Evolutionary conservation across 768 basidiomycete species (phyloP).

Genomic region (Boletus speciosus): DNA sequence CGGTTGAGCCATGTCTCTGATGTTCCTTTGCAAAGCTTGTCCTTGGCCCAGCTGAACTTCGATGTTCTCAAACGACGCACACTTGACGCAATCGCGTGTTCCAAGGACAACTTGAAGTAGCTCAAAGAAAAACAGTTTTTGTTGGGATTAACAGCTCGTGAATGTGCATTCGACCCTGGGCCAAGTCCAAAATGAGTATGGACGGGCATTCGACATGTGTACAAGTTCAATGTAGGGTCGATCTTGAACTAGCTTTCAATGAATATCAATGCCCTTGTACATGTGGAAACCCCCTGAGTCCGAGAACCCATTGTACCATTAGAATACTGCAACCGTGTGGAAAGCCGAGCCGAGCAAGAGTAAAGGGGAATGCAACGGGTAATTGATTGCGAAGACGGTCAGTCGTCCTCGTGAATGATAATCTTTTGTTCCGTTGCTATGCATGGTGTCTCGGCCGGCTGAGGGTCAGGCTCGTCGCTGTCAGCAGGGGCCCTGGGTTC

Average conservation of each 20-base stretch:
- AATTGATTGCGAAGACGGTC: slow-evolving; percentile 2
- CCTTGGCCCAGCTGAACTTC: slow-evolving; percentile 65
- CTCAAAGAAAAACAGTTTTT: slow-evolving; percentile 83
- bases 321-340: neutral
- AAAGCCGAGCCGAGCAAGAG: neutral
- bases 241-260: too few species aligned
- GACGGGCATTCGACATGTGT: too few species aligned
- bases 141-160: too few species aligned
- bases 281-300: too few species aligned
- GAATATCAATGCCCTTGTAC: too few species aligned
- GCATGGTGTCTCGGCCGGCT: slow-evolving; percentile 5
- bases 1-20: slow-evolving; percentile 43
- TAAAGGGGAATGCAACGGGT: neutral
- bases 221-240: too few species aligned
- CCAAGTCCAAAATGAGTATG: too few species aligned
- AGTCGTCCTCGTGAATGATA: slow-evolving; percentile 52
- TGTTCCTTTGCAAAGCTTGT: slow-evolving; percentile 75
- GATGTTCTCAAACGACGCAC: slow-evolving; percentile 79
- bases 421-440: slow-evolving; percentile 39
- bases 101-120: slow-evolving; percentile 73
- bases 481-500: neutral
- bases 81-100: slow-evolving; percentile 85
- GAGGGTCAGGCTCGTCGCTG: slow-evolving; percentile 2
- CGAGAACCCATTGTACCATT: too few species aligned
- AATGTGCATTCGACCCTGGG: too few species aligned